Evolutionary conservation across 176 grass and related monocot species (phyloP), one percentile per base, ranked within the genome.

Genomic region (Bonia amplexicaulis): DNA sequence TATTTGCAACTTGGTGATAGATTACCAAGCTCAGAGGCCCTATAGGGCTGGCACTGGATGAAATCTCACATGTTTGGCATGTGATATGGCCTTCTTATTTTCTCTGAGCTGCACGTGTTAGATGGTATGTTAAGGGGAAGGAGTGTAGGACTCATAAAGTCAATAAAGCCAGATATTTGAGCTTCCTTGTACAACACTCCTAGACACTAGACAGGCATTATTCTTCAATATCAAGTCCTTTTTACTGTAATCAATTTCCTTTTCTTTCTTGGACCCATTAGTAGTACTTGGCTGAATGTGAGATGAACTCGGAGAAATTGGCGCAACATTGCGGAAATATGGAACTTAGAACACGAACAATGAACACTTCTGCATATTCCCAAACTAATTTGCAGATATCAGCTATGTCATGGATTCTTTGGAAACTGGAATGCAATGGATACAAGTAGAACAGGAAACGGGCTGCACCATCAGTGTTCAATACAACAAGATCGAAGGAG

Each of bases 21-120:
- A 77, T 31, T 82, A 90, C 25, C 55, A 63, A 61, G 31, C 20
- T 59, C 68, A 49, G 39, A 86, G 84, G 66, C 79, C 84, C 74
- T 83, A 74, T 75, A 26, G 80, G 80, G 84, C 75, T 87, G 89
- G 69, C 69, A 45, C 26, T 37, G 67, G 80, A 87, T 68, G 80
- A 82, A 82, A 45, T 53, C 81, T 84, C 89, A 91, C 81, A 81
- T 91, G 86, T 71, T 83, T 66, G 65, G 54, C 80, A 77, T 84
- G 44, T 61, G 80, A 84, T 66, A 78, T 64, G 80, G 55, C 66
- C 66, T 3, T 40, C 66, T 71, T 79, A 71, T 37, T 71, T 79
- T 71, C 53, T 39, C 66, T 78, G 65, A 15, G 64, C 52, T 80
- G 89, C 85, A 91, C 89, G 76, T 87, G 89, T 79, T 76, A 37